These are phyloP conservation scores for Clavariopsis aquatica DNA, from an alignment of 495 filamentous ascomycete species.

Conservation along the genomic window DNA sequence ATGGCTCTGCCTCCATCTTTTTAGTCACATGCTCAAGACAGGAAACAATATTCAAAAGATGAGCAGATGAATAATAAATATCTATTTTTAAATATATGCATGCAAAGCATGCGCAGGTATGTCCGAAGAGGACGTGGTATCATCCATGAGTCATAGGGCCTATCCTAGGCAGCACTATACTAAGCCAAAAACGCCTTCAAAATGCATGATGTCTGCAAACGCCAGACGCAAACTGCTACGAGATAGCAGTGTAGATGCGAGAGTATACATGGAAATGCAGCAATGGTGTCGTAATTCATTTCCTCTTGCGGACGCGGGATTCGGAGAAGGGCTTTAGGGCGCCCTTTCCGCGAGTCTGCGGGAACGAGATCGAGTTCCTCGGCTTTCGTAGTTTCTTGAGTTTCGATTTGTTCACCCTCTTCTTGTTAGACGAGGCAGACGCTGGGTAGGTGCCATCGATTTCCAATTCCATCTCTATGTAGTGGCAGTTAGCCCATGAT, in stretches of 20 bases:
- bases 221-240: background rate
- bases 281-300: background rate
- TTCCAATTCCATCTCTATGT: constrained; percentile 40
- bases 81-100: background rate
- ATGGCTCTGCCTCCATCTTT: background rate
- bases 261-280: background rate
- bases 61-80: background rate
- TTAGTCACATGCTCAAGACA: background rate
- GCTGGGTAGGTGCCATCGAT: constrained; percentile 27
- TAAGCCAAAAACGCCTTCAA: constrained; percentile 12
- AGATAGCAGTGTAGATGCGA: background rate
- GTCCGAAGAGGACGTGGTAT: constrained; percentile 22
- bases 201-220: constrained; percentile 16
- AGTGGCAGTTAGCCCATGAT: constrained; percentile 23
- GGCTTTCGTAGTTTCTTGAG: constrained; percentile 30
- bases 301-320: constrained; percentile 16
- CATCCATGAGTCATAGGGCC: constrained; percentile 14
- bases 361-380: constrained; percentile 29
- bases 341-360: constrained; percentile 27
- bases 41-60: background rate
- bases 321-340: constrained; percentile 33
- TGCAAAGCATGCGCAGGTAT: background rate
- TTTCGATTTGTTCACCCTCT: constrained; percentile 11
- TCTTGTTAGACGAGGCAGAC: constrained; percentile 16
- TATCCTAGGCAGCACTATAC: constrained; percentile 15